Evolutionary conservation across 2,329 filamentous ascomycete genomes (phyloP).

Genomic region (Sclerotinia glacialis): DNA sequence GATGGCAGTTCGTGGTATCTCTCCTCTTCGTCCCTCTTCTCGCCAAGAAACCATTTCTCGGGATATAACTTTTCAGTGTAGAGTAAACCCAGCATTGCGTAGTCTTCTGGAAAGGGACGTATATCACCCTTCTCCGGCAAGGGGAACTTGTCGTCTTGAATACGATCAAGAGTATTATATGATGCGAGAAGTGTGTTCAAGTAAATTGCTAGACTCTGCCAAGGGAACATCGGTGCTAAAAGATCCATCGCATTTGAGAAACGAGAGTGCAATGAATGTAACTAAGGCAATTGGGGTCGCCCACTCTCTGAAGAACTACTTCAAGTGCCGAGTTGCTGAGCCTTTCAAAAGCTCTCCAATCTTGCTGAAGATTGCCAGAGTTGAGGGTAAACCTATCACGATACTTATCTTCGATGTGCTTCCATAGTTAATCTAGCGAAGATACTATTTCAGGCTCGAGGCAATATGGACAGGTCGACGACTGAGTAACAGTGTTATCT

Average conservation of each 20-base stretch:
- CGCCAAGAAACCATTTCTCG: no score
- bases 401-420: no score
- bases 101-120: slow-evolving; percentile 19
- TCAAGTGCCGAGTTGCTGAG: slow-evolving; percentile 24
- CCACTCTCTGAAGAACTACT: slow-evolving; percentile 27
- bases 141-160: slow-evolving; percentile 25
- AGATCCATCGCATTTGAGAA: slow-evolving; percentile 25
- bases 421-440: no score
- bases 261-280: slow-evolving; percentile 30
- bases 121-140: slow-evolving; percentile 29
- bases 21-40: no score
- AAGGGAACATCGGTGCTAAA: slow-evolving; percentile 28
- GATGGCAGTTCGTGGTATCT: no score
- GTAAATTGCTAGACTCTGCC: slow-evolving; percentile 22
- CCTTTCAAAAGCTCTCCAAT: no score
- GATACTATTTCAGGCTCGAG: no score
- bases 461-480: no score
- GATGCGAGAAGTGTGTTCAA: slow-evolving; percentile 27
- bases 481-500: no score
- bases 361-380: no score
- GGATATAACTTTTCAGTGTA: no score
- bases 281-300: slow-evolving; percentile 30
- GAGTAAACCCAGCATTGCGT: slow-evolving; percentile 28
- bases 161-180: slow-evolving; percentile 19
- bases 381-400: no score